Evolutionary conservation across 176 grass and related monocot species (phyloP), one percentile per base, ranked within the genome.

Genomic region (Melocanna baccifera): DNA sequence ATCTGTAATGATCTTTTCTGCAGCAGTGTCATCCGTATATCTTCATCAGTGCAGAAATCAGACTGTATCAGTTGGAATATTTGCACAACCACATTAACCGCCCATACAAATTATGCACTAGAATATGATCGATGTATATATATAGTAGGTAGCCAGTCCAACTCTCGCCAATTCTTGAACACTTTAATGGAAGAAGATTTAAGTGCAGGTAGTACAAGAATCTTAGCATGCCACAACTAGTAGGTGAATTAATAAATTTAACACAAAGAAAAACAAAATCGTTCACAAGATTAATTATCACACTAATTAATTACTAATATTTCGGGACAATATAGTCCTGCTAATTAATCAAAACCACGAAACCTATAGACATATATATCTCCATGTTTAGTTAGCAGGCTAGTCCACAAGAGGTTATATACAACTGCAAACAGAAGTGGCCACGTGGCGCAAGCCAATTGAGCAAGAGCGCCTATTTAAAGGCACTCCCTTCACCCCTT

Each of bases 401-500:
- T 40, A 40, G 37, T 7, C 37, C 37, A 40, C 32, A 34, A 2
- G 7, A 20, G 6, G 6, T 42, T 43, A 16, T 29, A 22, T 22
- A 3, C 6, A 22, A 30, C 25, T 23, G 39, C 20, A 52, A 73
- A 73, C 1, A 1, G 1, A 11, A 12, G 10, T 26, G 9, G 9
- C 14, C 28, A 62, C 10, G 59, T 67, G 62, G 61, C 43, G 0
- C 0, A 29, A 3, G 0, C 12, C 30, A 13, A 53, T 19, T 40
- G 20, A 20, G 13, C 20, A 67, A 3, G 20, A 8, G 14, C 16
- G 11, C 16, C 39, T 84, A 84, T 84, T 67, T 84, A 84, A 84
- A 14, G 29, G 4, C 43, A 14, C 57, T 2, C 19, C 13, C 30
- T 26, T 75, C 11, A 40, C 18, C 6, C n/a, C 32, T 18, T 43